Evolutionary conservation across 495 filamentous ascomycete genomes (phyloP).

Genomic region (Xylaria longipes): DNA sequence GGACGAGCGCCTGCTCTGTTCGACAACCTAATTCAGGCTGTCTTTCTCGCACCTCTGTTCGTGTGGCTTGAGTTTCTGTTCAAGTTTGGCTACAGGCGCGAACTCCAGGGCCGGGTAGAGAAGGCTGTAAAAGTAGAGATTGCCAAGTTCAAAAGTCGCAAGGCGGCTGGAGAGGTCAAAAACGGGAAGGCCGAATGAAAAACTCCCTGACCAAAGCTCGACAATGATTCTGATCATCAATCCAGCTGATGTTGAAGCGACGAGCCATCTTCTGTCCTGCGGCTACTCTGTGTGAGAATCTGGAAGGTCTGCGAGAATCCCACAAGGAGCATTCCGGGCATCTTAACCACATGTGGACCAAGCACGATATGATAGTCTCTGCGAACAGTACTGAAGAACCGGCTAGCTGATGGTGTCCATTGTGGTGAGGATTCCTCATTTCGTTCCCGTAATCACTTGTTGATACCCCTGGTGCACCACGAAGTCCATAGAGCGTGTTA

Average conservation of each 20-base stretch:
- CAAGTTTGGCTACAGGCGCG: constrained; percentile 85
- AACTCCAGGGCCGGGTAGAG: constrained; percentile 79
- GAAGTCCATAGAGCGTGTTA: constrained; percentile 17
- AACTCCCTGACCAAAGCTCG: not conserved
- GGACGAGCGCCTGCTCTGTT: constrained; percentile 84
- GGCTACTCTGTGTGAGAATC: not conserved
- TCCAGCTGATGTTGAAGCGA: constrained; percentile 22
- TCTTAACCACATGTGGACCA: not conserved
- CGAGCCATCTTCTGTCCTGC: constrained; percentile 12
- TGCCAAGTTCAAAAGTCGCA: constrained; percentile 56
- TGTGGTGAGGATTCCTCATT: constrained; percentile 22
- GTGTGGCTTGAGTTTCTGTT: constrained; percentile 97
- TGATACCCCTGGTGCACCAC: constrained; percentile 26
- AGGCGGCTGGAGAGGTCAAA: constrained; percentile 41
- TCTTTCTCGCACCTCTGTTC: constrained; percentile 96
- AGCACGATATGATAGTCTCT: not conserved
- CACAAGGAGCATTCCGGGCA: not conserved
- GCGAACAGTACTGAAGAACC: constrained; percentile 14
- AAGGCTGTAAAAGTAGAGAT: constrained; percentile 75
- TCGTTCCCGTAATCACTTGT: constrained; percentile 20
- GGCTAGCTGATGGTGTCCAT: constrained; percentile 5
- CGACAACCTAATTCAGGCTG: constrained; percentile 88
- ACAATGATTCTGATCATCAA: not conserved
- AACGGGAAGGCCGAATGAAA: constrained; percentile 45
- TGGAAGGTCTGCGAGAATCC: not conserved